Conservation (phyloP, 352 stramenopile species). For the Phytophthora melonis region DNA sequence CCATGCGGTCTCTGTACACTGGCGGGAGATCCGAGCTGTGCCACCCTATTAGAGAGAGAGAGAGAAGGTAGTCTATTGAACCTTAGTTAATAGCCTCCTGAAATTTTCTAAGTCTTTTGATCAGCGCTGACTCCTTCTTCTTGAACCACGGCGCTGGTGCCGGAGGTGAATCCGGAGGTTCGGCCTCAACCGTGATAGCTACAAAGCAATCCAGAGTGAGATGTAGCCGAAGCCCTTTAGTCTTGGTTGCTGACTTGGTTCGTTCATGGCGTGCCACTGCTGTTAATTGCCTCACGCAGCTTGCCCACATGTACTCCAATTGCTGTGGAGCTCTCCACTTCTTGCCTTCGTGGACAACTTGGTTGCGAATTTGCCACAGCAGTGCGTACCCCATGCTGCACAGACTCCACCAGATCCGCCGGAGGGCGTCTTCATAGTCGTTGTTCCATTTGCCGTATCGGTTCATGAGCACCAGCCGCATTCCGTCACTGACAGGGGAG, state of each 20-base stretch:
- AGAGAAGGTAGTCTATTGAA: background rate
- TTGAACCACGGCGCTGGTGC: background rate
- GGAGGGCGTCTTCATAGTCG: background rate
- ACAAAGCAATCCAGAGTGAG: background rate
- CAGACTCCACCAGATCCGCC: background rate
- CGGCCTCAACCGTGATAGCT: background rate
- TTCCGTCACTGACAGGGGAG: too few relatives aligned
- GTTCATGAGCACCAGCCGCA: background rate
- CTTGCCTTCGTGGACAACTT: background rate
- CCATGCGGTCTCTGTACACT: too few relatives aligned
- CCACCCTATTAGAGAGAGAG: background rate
- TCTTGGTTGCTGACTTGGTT: background rate
- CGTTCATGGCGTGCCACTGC: background rate
- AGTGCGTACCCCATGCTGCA: background rate
- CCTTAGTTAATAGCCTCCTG: constrained; percentile 1
- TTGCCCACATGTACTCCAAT: background rate
- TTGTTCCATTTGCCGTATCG: background rate
- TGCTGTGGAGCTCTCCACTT: background rate
- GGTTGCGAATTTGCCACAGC: background rate
- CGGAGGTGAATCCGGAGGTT: background rate
- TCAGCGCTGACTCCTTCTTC: background rate
- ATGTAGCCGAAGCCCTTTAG: background rate
- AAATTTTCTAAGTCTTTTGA: background rate
- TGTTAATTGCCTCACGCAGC: background rate
- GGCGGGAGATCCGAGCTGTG: too few relatives aligned